These are phyloP conservation scores for Rhodosporidiobolus sp. DNA, from an alignment of 768 basidiomycete species.

Conservation along the genomic window DNA sequence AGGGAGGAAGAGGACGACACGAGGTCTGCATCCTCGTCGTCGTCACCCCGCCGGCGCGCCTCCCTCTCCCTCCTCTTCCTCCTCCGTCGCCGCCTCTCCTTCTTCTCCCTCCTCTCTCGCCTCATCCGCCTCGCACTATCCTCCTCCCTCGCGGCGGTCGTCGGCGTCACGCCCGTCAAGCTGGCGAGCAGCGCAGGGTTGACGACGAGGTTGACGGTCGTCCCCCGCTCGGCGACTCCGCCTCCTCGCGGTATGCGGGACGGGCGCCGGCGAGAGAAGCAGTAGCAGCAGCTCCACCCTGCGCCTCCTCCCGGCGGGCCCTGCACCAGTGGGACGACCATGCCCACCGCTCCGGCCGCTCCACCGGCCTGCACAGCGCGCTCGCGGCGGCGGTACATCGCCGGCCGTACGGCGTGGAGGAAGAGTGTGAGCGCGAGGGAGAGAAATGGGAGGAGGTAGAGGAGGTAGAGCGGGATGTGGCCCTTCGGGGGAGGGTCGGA, in stretches of 20 bases:
- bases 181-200: neutral
- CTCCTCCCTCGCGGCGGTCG: neutral
- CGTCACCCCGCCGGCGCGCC: neutral
- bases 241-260: neutral
- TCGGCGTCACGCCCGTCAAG: neutral
- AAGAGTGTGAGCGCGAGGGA: conserved; percentile 11
- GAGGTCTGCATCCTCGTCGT: neutral
- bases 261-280: neutral
- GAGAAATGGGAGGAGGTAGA: conserved; percentile 22
- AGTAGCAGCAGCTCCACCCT: neutral
- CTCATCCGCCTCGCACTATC: neutral
- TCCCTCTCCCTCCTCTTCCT: neutral
- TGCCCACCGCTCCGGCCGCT: neutral
- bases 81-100: neutral
- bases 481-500: neutral
- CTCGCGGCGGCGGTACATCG: neutral
- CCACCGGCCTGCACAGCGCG: too few relatives aligned
- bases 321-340: neutral
- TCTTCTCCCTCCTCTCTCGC: neutral
- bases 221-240: too few relatives aligned
- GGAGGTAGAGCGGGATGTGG: conserved; percentile 16
- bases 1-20: neutral
- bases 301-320: neutral
- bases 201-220: conserved; percentile 26
- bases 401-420: conserved; percentile 9